These are phyloP conservation scores for Cyberlindnera mississippiensis DNA, from an alignment of 805 yeast species.

Conservation along the genomic window DNA sequence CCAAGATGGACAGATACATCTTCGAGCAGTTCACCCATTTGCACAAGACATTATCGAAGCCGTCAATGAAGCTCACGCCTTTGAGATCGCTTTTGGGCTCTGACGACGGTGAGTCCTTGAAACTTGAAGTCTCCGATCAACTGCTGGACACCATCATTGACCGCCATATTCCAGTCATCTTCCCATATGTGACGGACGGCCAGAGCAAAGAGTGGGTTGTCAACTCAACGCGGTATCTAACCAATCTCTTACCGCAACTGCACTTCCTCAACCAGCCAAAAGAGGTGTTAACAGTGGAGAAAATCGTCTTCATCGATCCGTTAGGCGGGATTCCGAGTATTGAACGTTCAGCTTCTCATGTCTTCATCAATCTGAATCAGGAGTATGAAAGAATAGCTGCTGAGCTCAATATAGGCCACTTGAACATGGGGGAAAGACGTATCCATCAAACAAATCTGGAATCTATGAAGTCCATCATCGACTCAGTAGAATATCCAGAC, in stretches of 20 bases:
- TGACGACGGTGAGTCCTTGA: neutral
- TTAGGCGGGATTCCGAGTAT: slow-evolving; percentile 89
- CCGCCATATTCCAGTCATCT: slow-evolving; percentile 40
- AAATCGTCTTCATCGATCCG: slow-evolving; percentile 72
- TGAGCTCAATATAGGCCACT: slow-evolving; percentile 59
- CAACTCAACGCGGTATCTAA: slow-evolving; percentile 38
- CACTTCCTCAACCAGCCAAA: slow-evolving; percentile 11
- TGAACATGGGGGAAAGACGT: slow-evolving; percentile 41
- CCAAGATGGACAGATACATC: slow-evolving; percentile 16
- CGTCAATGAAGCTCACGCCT: slow-evolving; percentile 16
- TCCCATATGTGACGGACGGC: slow-evolving; percentile 65
- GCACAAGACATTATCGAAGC: slow-evolving; percentile 7
- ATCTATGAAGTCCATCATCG: slow-evolving; percentile 58
- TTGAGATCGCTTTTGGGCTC: slow-evolving; percentile 14
- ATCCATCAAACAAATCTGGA: slow-evolving; percentile 62
- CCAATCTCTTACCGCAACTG: slow-evolving; percentile 29
- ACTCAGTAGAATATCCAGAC: slow-evolving; percentile 36
- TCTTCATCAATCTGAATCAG: slow-evolving; percentile 78
- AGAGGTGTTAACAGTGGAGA: slow-evolving; percentile 56
- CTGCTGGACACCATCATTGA: slow-evolving; percentile 8
- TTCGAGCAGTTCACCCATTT: slow-evolving; percentile 22
- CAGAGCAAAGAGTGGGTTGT: slow-evolving; percentile 38
- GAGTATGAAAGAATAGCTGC: slow-evolving; percentile 65
- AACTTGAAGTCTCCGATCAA: slow-evolving; percentile 11
- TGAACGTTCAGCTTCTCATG: slow-evolving; percentile 82